Conservation (phyloP, 306 rosid genomes). For the apple (Malus domestica) region DNA sequence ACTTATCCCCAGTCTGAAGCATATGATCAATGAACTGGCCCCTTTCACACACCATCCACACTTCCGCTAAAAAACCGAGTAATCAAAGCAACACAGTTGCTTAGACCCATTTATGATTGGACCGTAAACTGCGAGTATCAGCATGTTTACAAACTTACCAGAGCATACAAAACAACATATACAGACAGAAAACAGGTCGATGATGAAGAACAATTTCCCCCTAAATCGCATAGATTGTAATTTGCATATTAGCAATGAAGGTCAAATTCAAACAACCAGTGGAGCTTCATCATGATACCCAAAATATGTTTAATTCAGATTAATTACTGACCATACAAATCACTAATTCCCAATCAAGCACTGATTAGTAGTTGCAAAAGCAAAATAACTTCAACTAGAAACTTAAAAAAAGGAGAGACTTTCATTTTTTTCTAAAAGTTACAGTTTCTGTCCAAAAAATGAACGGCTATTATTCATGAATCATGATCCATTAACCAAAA, state of each 20-base stretch:
- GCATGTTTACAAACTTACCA: neutral
- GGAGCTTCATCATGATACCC: neutral
- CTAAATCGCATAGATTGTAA: neutral
- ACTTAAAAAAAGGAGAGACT: neutral
- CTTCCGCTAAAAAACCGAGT: neutral
- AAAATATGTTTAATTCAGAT: neutral
- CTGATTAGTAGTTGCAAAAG: neutral
- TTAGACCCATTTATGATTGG: neutral
- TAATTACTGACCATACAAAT: neutral
- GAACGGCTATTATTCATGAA: neutral
- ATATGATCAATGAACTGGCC: conserved; percentile 2
- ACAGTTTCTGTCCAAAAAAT: neutral
- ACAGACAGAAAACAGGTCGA: neutral
- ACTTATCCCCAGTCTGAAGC: neutral
- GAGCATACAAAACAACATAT: neutral
- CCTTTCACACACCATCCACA: neutral
- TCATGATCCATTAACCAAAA: neutral
- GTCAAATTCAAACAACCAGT: neutral
- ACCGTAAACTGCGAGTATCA: neutral
- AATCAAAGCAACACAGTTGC: neutral
- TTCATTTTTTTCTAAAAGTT: neutral
- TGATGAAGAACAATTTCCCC: neutral
- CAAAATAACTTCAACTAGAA: neutral
- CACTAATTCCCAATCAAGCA: neutral
- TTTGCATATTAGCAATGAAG: neutral